phyloP scores from a whole-genome alignment of 257 asterid genomes.

The Nicotiana attenuata region DNA sequence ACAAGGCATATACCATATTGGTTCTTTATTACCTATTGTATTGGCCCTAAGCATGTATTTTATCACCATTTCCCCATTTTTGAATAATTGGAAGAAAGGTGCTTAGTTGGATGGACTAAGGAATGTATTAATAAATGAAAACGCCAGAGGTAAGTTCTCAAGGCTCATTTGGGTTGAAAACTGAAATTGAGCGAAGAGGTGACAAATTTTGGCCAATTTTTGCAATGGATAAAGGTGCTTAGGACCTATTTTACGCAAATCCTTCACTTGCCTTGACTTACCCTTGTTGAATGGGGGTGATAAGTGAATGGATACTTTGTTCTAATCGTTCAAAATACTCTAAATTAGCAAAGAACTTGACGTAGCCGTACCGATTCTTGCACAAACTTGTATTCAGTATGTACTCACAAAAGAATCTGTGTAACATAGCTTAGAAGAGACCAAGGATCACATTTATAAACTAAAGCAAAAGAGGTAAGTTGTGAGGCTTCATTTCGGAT shows the following conservation, averaged over 20 bases:
- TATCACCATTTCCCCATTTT: neutral
- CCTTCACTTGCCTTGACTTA: neutral
- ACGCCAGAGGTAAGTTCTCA: neutral
- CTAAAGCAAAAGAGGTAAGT: neutral
- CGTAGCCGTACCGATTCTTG: neutral
- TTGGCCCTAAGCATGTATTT: neutral
- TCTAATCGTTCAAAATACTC: neutral
- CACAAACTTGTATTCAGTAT: neutral
- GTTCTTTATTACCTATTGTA: neutral
- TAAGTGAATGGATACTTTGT: neutral
- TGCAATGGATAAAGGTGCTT: neutral
- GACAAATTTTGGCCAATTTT: neutral
- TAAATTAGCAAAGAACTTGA: constrained; percentile 3
- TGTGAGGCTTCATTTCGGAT: neutral
- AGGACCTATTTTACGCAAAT: neutral
- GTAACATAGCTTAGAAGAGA: neutral
- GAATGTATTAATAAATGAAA: neutral
- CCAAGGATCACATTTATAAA: neutral
- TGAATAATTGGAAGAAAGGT: neutral
- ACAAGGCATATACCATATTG: neutral
- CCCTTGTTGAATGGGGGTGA: neutral
- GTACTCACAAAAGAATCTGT: neutral
- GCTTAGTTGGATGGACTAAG: neutral
- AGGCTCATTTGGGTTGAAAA: neutral
- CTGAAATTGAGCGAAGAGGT: neutral